Conservation (phyloP, 2,329 filamentous ascomycete species). For the Diaporthe sp. region DNA sequence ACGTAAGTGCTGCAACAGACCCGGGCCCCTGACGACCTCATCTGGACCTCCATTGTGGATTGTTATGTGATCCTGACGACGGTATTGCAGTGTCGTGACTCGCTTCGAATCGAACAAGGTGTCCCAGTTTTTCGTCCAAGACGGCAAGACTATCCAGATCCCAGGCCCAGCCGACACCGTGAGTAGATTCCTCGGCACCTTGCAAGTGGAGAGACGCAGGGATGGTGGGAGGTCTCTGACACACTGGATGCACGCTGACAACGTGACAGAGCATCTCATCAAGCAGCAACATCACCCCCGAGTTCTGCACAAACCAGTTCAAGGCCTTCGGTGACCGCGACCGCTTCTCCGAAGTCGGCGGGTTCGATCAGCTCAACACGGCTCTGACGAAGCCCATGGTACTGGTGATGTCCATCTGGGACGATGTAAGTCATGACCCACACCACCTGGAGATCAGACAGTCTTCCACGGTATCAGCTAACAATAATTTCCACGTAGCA, state of each 20-base stretch:
- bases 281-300: constrained; percentile 62
- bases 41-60: no score
- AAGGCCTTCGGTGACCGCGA: constrained; percentile 64
- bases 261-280: constrained; percentile 43
- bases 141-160: constrained; percentile 64
- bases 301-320: constrained; percentile 69
- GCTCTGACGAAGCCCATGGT: constrained; percentile 71
- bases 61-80: constrained; percentile 49
- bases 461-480: not conserved
- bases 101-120: constrained; percentile 63
- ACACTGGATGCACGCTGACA: not conserved
- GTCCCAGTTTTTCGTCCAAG: constrained; percentile 71
- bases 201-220: not conserved
- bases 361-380: constrained; percentile 64
- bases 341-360: constrained; percentile 66
- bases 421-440: constrained; percentile 55
- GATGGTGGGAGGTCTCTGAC: no score
- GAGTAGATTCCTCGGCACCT: not conserved
- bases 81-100: not conserved
- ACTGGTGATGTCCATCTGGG: constrained; percentile 72
- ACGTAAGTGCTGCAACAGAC: constrained; percentile 72
- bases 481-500: constrained; percentile 50
- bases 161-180: constrained; percentile 52
- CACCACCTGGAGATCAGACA: not conserved
- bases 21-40: not conserved